Conservation (phyloP, 1,284 basidiomycete species). For the Rhodofomes roseus region DNA sequence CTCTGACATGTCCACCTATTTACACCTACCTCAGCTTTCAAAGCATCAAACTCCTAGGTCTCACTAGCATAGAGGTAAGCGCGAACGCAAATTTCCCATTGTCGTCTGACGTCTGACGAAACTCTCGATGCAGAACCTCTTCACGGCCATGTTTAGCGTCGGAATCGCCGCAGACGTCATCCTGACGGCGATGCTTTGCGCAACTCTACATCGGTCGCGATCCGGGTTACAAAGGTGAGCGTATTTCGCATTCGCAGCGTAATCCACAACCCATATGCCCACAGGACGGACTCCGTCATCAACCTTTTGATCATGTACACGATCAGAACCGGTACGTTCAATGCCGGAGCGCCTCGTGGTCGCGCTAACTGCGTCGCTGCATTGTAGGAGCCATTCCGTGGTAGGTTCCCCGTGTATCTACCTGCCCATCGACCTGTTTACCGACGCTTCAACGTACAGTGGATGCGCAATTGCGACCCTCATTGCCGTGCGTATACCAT, state of each 20-base stretch:
- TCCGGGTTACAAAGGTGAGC: constrained; percentile 10
- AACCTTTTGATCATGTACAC: constrained; percentile 12
- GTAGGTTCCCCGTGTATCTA: constrained; percentile 5
- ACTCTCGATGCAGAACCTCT: constrained; percentile 1
- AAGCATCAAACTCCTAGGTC: no score
- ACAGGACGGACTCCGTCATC: constrained; percentile 13
- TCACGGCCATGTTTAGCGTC: constrained; percentile 7
- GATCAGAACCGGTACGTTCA: constrained; percentile 9
- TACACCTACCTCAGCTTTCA: neutral
- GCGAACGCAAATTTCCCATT: neutral
- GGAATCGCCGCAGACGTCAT: constrained; percentile 8
- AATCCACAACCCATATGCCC: neutral
- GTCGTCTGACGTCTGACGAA: neutral
- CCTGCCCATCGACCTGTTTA: neutral
- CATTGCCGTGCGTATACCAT: neutral
- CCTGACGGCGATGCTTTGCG: constrained; percentile 8
- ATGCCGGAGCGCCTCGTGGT: neutral
- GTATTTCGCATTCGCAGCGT: neutral
- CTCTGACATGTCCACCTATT: no score
- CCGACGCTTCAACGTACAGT: neutral
- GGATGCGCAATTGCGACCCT: neutral
- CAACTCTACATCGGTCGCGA: constrained; percentile 8
- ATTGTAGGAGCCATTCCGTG: constrained; percentile 7
- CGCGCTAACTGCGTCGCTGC: neutral
- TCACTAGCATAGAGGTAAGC: neutral